Percentiles rank a stretch among this genome's conserved stretches.
phyloP scores from a whole-genome alignment of 2,329 filamentous ascomycete genomes.

The Pestalotiopsis sp. region DNA sequence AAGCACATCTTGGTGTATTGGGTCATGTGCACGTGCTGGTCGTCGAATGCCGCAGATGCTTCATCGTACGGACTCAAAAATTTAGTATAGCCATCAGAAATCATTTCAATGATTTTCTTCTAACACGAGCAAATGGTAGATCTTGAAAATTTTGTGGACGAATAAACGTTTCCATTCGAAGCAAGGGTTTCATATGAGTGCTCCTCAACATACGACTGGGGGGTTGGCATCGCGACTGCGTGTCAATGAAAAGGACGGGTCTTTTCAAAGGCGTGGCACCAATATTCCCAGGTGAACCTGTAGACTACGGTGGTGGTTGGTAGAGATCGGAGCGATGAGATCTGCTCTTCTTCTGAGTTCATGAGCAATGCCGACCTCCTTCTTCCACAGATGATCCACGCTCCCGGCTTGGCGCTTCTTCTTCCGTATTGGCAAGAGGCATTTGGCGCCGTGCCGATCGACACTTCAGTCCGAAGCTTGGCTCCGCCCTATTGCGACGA shows the following conservation, averaged over 20 bases:
- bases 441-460: not conserved
- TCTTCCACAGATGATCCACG: not conserved
- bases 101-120: not conserved
- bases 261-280: not conserved
- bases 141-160: not conserved
- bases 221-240: not conserved
- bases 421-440: not conserved
- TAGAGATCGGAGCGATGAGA: not conserved
- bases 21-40: no score
- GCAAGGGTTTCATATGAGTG: not conserved
- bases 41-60: no score
- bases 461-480: not conserved
- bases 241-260: not conserved
- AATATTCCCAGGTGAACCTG: not conserved
- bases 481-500: not conserved
- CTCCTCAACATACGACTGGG: not conserved
- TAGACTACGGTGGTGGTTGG: not conserved
- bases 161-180: not conserved
- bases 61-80: not conserved
- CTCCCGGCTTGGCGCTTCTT: slow-evolving; percentile 1
- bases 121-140: not conserved
- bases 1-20: not conserved
- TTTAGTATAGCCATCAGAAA: not conserved
- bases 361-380: not conserved
- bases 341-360: not conserved